A percentile compares a stretch with the other conserved stretches of the same genome.
phyloP scores from a whole-genome alignment of 257 asterid genomes.

The Osmanthus fragrans region DNA sequence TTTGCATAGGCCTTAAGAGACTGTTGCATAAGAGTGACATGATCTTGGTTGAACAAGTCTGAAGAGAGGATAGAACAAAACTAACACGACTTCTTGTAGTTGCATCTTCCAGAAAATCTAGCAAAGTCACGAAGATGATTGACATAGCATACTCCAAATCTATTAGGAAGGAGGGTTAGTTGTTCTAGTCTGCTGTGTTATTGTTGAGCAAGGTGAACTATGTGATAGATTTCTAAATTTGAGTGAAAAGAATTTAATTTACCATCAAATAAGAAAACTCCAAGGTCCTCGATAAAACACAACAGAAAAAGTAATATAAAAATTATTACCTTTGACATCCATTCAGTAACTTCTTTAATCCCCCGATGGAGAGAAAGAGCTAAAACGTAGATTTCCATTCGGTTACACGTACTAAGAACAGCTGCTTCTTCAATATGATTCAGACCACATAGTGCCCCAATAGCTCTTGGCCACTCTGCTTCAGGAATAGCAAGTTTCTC shows the following conservation, averaged over 20 bases:
- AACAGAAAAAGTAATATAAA: not conserved
- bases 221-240: not conserved
- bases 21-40: too few species aligned
- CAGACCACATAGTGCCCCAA: slow-evolving; percentile 73
- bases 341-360: slow-evolving; percentile 91
- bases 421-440: slow-evolving; percentile 98
- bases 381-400: slow-evolving; percentile 91
- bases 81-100: not conserved
- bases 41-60: too few species aligned
- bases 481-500: slow-evolving; percentile 95
- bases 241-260: not conserved
- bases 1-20: too few species aligned
- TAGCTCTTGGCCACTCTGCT: slow-evolving; percentile 95
- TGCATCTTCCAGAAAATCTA: not conserved
- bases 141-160: not conserved
- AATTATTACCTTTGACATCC: slow-evolving; percentile 86
- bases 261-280: not conserved
- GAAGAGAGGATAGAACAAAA: too few species aligned
- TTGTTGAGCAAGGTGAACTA: not conserved
- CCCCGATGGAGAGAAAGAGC: slow-evolving; percentile 97
- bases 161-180: not conserved
- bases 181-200: not conserved
- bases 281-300: not conserved
- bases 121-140: not conserved
- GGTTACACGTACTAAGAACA: slow-evolving; percentile 91